Percentiles rank a stretch among this genome's conserved stretches.
Conservation (phyloP, 2,329 filamentous ascomycete genomes). For the Penicillium sp. region DNA sequence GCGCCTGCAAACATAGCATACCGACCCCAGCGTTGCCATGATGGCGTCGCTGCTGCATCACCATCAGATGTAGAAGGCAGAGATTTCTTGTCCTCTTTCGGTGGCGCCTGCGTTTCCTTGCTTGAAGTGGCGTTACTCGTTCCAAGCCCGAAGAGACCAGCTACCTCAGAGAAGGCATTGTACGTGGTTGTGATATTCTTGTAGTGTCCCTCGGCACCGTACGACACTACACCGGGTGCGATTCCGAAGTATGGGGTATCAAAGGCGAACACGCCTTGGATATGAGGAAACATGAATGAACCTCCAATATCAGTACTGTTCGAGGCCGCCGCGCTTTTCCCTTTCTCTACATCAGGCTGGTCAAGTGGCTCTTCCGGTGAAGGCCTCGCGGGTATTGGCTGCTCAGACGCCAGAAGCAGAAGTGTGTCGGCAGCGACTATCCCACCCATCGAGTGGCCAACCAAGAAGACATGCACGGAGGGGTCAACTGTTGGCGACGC, state of each 20-base stretch:
- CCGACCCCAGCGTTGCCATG: constrained; percentile 82
- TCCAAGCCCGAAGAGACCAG: constrained; percentile 68
- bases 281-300: constrained; percentile 85
- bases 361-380: constrained; percentile 31
- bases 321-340: constrained; percentile 17
- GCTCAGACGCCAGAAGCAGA: constrained; percentile 73
- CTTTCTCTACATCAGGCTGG: constrained; percentile 5
- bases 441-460: constrained; percentile 90
- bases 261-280: constrained; percentile 88
- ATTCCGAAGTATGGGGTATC: constrained; percentile 81
- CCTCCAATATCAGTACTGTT: constrained; percentile 28
- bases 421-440: constrained; percentile 92
- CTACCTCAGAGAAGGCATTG: constrained; percentile 68
- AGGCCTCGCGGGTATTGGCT: constrained; percentile 50
- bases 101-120: constrained; percentile 15
- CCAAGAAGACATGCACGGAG: constrained; percentile 77
- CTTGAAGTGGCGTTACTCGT: constrained; percentile 39
- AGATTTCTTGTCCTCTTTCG: constrained; percentile 27
- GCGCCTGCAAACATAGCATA: constrained; percentile 86
- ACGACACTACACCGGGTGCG: constrained; percentile 55
- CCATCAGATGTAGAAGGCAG: constrained; percentile 39
- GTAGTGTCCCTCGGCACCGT: constrained; percentile 80
- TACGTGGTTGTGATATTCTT: constrained; percentile 74
- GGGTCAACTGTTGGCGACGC: constrained; percentile 85
- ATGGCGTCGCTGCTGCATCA: constrained; percentile 53